Base-by-base conservation (phyloP, 371 early-diverging fungal species). In the Batkoa obscura region DNA sequence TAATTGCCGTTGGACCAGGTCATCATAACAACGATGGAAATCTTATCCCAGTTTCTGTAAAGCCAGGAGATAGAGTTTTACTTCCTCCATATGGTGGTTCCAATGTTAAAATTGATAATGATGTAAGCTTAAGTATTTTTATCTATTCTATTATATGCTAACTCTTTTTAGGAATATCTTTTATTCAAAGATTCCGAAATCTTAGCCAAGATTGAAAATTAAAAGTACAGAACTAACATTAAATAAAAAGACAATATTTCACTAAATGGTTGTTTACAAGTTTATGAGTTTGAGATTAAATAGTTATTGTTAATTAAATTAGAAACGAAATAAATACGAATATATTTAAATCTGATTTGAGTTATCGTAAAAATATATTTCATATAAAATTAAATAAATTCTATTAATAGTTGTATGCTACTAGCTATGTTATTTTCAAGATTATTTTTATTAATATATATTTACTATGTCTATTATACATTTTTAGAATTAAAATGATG, bases 1-100 rank as follows among this genome's bases (percentile, higher is more conserved):
- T 98, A 55, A 69, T 96, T 66, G 89, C 94, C 38, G 88, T 86
- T 41, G 98, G 98, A 43, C 90, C 90, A 62, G 98, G 98, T 56
- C 72, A 76, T 57, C 65, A 85, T 43, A 78, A 80, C 71, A 82
- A 86, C 71, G 85, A 87, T 54, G 96, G 95, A 52, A 79, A 75
- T 63, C 67, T 79, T 60, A 73, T 86, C 57, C 81, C 94, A 49
- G 61, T 81, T n/a, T 75, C 81, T 58, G 79, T 95, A 58, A 74
- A 82, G 60, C 78, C 71, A 60, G 97, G 97, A 60, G 97, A 98
- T 72, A 83, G 83, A 62, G 90, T 98, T 37, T 75, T 98, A 38
- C 82, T 98, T 45, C 97, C 98, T 55, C 71, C 83, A 38, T 98
- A 80, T 65, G 96, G 96, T 66, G 98, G 98, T 45, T 81, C 69